These are phyloP conservation scores for Polytrichum commune DNA, from an alignment of 225 moss, liverwort and hornwort species.

Conservation along the genomic window DNA sequence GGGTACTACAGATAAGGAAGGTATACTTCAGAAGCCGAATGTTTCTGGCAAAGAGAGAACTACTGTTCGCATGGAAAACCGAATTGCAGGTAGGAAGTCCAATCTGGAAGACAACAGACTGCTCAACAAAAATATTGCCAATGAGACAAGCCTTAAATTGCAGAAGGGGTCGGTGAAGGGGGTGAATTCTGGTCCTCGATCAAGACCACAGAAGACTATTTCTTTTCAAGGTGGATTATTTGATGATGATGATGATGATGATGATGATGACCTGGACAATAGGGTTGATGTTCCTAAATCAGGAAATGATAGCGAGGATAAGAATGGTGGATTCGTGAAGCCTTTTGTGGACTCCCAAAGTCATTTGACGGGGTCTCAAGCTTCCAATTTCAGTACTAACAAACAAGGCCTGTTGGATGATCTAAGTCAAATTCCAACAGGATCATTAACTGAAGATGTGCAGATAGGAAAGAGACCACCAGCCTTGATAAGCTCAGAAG, in stretches of 20 bases:
- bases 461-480: too few species aligned
- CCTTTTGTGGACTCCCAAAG: conserved; percentile 18
- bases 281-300: conserved; percentile 28
- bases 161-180: conserved; percentile 22
- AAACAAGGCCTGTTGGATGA: conserved; percentile 64
- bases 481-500: not conserved
- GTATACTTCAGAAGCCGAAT: conserved; percentile 14
- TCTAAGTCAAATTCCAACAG: conserved; percentile 25
- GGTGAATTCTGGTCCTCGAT: conserved; percentile 5
- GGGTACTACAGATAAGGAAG: conserved; percentile 11
- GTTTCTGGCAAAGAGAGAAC: conserved; percentile 12
- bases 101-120: conserved; percentile 28
- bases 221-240: conserved; percentile 74
- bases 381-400: conserved; percentile 20
- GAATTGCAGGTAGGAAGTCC: conserved; percentile 15
- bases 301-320: conserved; percentile 21
- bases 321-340: conserved; percentile 7
- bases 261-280: conserved; percentile 31
- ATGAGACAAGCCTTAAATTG: conserved; percentile 24
- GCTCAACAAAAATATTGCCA: conserved; percentile 19
- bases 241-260: conserved; percentile 64
- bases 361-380: conserved; percentile 31
- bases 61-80: conserved; percentile 21
- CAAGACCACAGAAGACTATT: conserved; percentile 18
- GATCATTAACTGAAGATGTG: not conserved